Base-by-base conservation (phyloP, 305 asterid species). In the Stenogyne calaminthoides region DNA sequence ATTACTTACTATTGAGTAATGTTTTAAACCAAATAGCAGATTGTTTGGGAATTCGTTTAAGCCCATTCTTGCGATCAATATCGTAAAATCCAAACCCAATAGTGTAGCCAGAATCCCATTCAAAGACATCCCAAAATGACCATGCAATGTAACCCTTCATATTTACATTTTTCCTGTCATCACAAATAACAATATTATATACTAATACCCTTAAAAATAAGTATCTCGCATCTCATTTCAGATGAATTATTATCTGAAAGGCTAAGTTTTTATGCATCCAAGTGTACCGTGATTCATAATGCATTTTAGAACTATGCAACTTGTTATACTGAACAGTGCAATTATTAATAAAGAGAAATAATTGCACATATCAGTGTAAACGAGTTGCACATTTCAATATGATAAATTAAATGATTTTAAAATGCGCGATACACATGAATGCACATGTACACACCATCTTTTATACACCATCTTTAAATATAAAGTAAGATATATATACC, bases 71-170 rank as follows among this genome's bases (percentile, higher is more conserved):
- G 70, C 18, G 75, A 36, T 76, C 80, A 19, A 79, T 76, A 8
- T 66, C 47, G 44, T 3, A 49, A 39, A 84, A 19, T 7, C 86
- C 86, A 11, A 73, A 84, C 0, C 80, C 69, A 0, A 34, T 1
- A 0, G 64, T 67, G 68, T 64, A 77, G 14, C 88, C 88, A 0
- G 58, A 27, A 0, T 3, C 11, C 85, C 85, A 84, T 46, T 81
- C 88, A 22, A 81, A 81, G 34, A 52, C 65, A 36, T 84, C 88
- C 73, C 72, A 4, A 22, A 78, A 67, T 18, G 88, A 46, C 85
- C 87, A 80, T 39, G 67, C 80, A 15, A 69, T 47, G 3, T 60
- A 76, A 11, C 85, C 87, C 70, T 67, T 76, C 60, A 83, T 67
- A 0, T 54, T 51, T 52, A 76, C 83, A 7, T 81, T 76, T 5